Percentiles rank a stretch among this genome's conserved stretches.
These are phyloP conservation scores for Sphagnum tenellum DNA, from an alignment of 225 moss, liverwort and hornwort genomes.

Conservation along the genomic window DNA sequence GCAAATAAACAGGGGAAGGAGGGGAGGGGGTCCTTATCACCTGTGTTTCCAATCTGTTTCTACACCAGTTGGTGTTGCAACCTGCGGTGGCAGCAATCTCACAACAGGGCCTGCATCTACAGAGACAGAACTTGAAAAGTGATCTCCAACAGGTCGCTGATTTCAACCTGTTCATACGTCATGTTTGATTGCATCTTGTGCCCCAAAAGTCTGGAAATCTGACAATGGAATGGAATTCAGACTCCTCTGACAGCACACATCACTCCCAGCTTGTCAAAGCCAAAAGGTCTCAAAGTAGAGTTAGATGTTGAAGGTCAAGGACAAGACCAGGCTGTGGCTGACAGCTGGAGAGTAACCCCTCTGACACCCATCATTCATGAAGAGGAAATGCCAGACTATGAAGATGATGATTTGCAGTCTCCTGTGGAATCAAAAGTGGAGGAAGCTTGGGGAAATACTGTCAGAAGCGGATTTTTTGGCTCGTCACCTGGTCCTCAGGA, in stretches of 20 bases:
- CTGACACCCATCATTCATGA: slow-evolving; percentile 47
- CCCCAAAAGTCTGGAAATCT: slow-evolving; percentile 44
- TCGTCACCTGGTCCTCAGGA: no score
- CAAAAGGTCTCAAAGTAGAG: slow-evolving; percentile 35
- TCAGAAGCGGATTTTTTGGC: slow-evolving; percentile 16
- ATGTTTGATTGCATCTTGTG: slow-evolving; percentile 46
- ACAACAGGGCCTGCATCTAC: slow-evolving; percentile 35
- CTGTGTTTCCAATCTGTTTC: slow-evolving; percentile 28
- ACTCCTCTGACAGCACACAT: slow-evolving; percentile 37
- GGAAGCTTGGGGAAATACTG: slow-evolving; percentile 20
- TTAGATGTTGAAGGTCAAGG: slow-evolving; percentile 60
- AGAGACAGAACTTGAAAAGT: slow-evolving; percentile 24
- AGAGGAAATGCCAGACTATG: slow-evolving; percentile 66
- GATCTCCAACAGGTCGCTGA: slow-evolving; percentile 62
- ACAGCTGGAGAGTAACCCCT: slow-evolving; percentile 39
- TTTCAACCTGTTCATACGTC: slow-evolving; percentile 67
- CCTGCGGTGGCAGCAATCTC: slow-evolving; percentile 15
- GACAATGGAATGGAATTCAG: slow-evolving; percentile 34
- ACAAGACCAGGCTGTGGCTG: slow-evolving; percentile 32
- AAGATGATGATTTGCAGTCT: slow-evolving; percentile 35
- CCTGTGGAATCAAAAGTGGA: slow-evolving; percentile 8
- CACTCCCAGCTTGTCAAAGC: slow-evolving; percentile 43
- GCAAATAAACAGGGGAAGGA: slow-evolving; percentile 13
- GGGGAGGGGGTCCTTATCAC: slow-evolving; percentile 33
- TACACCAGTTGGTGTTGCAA: slow-evolving; percentile 12